Base-by-base conservation (phyloP, 2,329 filamentous ascomycete species). In the Chrysosporium keratinophilum region DNA sequence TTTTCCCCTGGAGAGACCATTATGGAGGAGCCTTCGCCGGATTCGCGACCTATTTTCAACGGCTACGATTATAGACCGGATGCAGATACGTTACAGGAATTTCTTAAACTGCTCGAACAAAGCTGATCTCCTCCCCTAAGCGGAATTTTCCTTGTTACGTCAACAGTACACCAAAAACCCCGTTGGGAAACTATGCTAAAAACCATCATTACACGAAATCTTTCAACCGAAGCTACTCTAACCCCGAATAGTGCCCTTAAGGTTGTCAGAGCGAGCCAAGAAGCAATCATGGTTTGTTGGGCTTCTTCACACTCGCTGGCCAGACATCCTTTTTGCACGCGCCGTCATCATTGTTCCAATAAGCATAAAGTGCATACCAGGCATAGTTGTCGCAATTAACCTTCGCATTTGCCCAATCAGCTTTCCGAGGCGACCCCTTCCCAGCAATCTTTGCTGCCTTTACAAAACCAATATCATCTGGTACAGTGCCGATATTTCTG, bases 361-460 rank as follows among this genome's bases (percentile, higher is more conserved):
- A 43, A 19, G 42, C 33, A 44, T 54, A 54, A 17, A 54, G n/a
- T 34, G 43, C 51, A 40, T 54, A 54, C 51, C 51, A 54, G 15
- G 51, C 51, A 40, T 47, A 54, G 23, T 47, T 54, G 34, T 54
- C 51, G 34, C 34, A 33, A 15, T 54, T 54, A 14, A 37, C 34
- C 14, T 46, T 54, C 5, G 42, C 43, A 42, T 17, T 41, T 17
- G 51, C 51, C 51, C 51, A 54, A 33, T 54, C 51, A 9, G 51
- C 51, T 41, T 54, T 54, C 28, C 51, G 51, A 3, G 33, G 19
- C 28, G 42, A 47, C 19, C 33, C 31, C 20, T 47, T 54, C 14
- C 51, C 51, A 31, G 51, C 51, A 10, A 49, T 17, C n/a, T 39
- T 54, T 19, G 52, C 52, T 15, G 52, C 45, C 15, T 35, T 49